phyloP scores from a whole-genome alignment of 805 yeast species.

The Kuraishia hungarica region DNA sequence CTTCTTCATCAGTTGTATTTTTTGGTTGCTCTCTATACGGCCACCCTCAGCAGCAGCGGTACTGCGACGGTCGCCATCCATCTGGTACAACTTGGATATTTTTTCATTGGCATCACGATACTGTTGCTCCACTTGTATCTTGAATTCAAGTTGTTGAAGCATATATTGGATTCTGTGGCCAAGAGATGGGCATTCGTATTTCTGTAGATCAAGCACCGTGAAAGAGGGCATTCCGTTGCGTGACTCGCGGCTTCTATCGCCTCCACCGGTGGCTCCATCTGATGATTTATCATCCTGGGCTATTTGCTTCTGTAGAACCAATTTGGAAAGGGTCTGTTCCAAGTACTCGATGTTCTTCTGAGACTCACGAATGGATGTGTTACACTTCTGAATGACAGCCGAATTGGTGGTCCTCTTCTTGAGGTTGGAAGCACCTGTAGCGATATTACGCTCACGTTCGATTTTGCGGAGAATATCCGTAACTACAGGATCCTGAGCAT shows the following conservation, averaged over 20 bases:
- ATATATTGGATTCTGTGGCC: slow-evolving; percentile 93
- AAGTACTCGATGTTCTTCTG: slow-evolving; percentile 85
- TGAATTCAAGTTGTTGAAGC: slow-evolving; percentile 92
- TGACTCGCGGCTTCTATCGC: slow-evolving; percentile 2
- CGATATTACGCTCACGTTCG: slow-evolving; percentile 80
- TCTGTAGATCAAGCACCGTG: slow-evolving; percentile 72
- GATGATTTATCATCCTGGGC: slow-evolving; percentile 1
- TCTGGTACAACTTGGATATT: slow-evolving; percentile 72
- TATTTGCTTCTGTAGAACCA: slow-evolving; percentile 30
- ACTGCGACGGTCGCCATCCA: slow-evolving; percentile 85
- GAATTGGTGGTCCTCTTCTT: slow-evolving; percentile 72
- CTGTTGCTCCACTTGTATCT: slow-evolving; percentile 88
- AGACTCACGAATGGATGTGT: slow-evolving; percentile 84
- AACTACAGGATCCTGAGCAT: slow-evolving; percentile 27
- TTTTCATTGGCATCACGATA: slow-evolving; percentile 90
- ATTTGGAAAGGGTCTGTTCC: slow-evolving; percentile 63
- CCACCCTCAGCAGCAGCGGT: slow-evolving; percentile 88
- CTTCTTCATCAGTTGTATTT: slow-evolving; percentile 75
- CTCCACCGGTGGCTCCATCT: neutral
- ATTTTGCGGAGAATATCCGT: slow-evolving; percentile 78
- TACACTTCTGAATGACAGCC: slow-evolving; percentile 83
- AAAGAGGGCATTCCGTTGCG: slow-evolving; percentile 31
- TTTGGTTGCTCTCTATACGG: slow-evolving; percentile 71
- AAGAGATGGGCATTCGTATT: slow-evolving; percentile 88
- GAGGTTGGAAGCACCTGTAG: slow-evolving; percentile 78